Evolutionary conservation across 352 stramenopile species (phyloP).

Genomic region (Pilasporangium apinafurcum): DNA sequence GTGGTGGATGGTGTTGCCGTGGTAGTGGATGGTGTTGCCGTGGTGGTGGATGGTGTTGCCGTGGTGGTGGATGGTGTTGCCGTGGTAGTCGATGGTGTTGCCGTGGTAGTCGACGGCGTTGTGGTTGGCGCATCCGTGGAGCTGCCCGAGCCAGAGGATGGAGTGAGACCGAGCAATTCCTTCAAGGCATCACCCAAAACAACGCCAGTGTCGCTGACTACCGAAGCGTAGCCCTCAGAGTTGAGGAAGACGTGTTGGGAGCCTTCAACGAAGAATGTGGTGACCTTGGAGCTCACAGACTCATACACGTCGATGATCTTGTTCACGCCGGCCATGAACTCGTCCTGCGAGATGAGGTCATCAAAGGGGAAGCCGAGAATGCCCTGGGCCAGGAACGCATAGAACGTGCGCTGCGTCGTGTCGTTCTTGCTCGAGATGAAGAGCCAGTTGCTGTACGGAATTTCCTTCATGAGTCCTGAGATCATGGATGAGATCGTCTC

Average conservation of each 20-base stretch:
- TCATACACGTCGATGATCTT: slow-evolving; percentile 24
- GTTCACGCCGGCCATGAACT: slow-evolving; percentile 23
- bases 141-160: too few species aligned
- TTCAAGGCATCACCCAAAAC: slow-evolving; percentile 1
- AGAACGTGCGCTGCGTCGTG: slow-evolving; percentile 52
- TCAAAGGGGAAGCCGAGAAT: slow-evolving; percentile 50
- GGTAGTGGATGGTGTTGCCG: too few species aligned
- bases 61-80: too few species aligned
- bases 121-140: background rate
- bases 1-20: too few species aligned
- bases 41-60: too few species aligned
- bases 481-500: slow-evolving; percentile 32
- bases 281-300: slow-evolving; percentile 8
- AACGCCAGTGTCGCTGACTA: background rate
- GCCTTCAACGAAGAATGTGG: slow-evolving; percentile 24
- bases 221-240: background rate
- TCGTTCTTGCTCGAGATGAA: slow-evolving; percentile 60
- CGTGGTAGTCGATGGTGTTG: too few species aligned
- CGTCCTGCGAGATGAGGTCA: slow-evolving; percentile 35
- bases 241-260: slow-evolving; percentile 21
- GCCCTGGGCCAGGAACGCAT: slow-evolving; percentile 42
- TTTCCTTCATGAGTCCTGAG: slow-evolving; percentile 22
- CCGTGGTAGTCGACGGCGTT: too few species aligned
- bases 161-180: slow-evolving; percentile 1
- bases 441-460: slow-evolving; percentile 38